Base-by-base conservation (phyloP, 2,329 filamentous ascomycete species). In the Aphanocladium album region DNA sequence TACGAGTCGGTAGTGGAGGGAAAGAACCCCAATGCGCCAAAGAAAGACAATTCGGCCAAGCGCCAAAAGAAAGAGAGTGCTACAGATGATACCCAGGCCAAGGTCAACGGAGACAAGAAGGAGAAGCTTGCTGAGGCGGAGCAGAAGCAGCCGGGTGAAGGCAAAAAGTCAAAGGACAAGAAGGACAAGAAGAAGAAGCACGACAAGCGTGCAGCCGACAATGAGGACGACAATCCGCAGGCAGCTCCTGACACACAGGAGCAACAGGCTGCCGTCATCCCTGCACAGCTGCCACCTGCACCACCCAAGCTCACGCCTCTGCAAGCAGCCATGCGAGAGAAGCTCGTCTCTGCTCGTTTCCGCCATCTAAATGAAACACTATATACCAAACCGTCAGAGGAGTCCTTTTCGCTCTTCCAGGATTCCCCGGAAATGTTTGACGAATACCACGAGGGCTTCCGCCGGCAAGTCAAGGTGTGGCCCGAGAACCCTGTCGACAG, bases 401-500 rank as follows among this genome's bases (percentile, higher is more conserved):
- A 95, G 65, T 90, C 95, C n/a, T 86, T 95, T 67, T 78, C 83
- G 55, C 85, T 98, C 25, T 98, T 99, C 79, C 80, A 85, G 56
- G 81, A 89, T 37, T 91, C 90, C 54, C 95, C 95, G 0, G 91
- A 96, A 71, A 93, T 98, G 83, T 99, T 98, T 77, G 83, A 86
- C 67, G 93, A 98, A 76, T 99, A 99, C 76, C 95, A 99, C 77
- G 89, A 92, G 63, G 95, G 95, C 37, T 99, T 99, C 81, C 89
- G 93, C 1, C 90, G 93, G 57, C 95, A 99, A 77, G 95, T 98
- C 62, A 88, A 91, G 70, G 89, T 93, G 2, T 99, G 95, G 95
- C 95, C 95, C 8, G 90, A 93, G 71, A 99, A 99, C 75, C 95
- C 95, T 0, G 91, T 99, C 51, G 90, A 97, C 73, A 85, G 84